Conservation (phyloP, 2,329 filamentous ascomycete species). For the Septoria petroselini region DNA sequence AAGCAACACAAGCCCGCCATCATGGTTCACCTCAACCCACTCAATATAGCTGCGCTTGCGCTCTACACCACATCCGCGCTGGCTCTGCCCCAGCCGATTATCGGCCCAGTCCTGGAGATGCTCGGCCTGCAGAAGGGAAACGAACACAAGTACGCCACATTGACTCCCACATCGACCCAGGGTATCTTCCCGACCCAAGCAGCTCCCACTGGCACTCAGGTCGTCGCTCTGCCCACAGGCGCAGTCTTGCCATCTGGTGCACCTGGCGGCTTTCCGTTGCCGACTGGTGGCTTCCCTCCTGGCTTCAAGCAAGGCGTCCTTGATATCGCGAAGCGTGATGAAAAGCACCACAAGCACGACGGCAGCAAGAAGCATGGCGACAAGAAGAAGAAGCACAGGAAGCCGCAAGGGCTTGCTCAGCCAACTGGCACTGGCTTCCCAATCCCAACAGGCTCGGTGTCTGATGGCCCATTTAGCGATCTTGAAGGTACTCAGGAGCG, state of each 20-base stretch:
- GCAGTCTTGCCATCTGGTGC: neutral
- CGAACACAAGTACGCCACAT: neutral
- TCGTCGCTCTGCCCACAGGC: neutral
- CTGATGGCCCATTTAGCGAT: neutral
- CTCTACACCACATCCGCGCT: conserved; percentile 9
- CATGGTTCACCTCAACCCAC: conserved; percentile 16
- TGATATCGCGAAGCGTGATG: neutral
- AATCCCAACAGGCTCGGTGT: neutral
- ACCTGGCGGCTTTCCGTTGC: neutral
- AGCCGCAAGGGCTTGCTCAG: neutral
- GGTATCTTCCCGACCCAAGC: conserved; percentile 4
- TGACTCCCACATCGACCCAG: neutral
- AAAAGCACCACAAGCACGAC: neutral
- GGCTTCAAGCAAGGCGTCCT: neutral
- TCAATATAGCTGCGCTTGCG: conserved; percentile 10
- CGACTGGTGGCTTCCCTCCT: neutral
- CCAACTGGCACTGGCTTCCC: conserved; percentile 4
- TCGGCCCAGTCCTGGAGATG: conserved; percentile 2
- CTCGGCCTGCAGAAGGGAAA: neutral
- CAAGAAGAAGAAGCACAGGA: conserved; percentile 1
- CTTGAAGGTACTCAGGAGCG: neutral
- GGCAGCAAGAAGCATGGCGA: neutral
- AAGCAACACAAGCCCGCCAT: neutral
- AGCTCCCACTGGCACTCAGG: neutral
- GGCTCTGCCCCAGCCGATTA: conserved; percentile 5